Base-by-base conservation (phyloP, 2,329 filamentous ascomycete species). In the Xylariaceae sp. region DNA sequence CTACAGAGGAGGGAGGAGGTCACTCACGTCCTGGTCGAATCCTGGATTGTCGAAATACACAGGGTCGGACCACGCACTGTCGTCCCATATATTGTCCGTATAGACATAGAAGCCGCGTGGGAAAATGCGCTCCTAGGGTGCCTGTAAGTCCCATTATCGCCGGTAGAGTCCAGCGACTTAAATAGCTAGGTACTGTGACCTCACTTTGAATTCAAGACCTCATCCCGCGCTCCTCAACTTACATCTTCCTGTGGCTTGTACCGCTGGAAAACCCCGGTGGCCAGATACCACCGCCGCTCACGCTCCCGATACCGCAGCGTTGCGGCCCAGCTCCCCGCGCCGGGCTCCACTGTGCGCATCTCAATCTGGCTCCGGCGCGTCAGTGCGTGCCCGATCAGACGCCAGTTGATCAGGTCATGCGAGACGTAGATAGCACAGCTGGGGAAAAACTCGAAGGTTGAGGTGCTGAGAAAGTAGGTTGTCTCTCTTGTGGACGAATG, bases 401-500 rank as follows among this genome's bases (percentile, higher is more conserved):
- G 62, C 74, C 74, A 79, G 32, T 71, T 68, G 8, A 74, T 57
- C 9, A 78, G 63, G 47, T 78, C 69, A 1, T 61, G 72, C 16
- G 73, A 78, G 19, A 77, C 69, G 51, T 82, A 80, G 42, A 83
- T 76, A 12, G 77, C 74, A n/a, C 73, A 72, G 3, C 76, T 77
- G 0, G 78, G 79, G 45, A 78, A 81, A 56, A 71, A 78, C 55
- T 83, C 78, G 43, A 83, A 83, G 0, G 76, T 78, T 0, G 78
- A 82, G 3, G 76, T 82, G 29, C 73, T 74, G 19, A 83, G 68
- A 56, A 76, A 83, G 54, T 74, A 83, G 2, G 53, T 60, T 11
- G 22, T 26, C 22, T 26, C 6, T 11, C 22, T 6, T 6, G 59
- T 50, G 2, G 60, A 60, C 2, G 51, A 41, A 4, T 51, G 45